Evolutionary conservation across 2,329 filamentous ascomycete genomes (phyloP).

Genomic region (Fusarium sublunatum): DNA sequence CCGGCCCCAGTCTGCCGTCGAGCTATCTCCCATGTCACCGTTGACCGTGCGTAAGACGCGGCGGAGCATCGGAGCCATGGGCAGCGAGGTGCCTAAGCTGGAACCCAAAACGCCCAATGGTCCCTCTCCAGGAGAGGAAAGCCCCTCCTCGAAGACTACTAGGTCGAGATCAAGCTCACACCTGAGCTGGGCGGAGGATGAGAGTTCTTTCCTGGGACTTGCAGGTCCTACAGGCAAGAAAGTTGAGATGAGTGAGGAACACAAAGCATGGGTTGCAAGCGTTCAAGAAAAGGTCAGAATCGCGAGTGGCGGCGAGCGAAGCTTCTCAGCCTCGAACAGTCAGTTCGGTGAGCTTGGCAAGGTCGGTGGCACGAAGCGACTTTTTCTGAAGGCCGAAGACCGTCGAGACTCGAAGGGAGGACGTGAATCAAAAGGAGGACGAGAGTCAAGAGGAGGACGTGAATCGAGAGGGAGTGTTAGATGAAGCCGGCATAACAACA

Average conservation of each 20-base stretch:
- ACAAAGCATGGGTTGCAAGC: conserved; percentile 82
- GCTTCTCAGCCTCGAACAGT: conserved; percentile 46
- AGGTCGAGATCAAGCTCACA: conserved; percentile 65
- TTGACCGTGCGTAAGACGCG: conserved; percentile 67
- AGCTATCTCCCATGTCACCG: conserved; percentile 57
- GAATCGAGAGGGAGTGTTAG: conserved; percentile 37
- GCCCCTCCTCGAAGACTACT: conserved; percentile 58
- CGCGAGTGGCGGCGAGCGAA: conserved; percentile 71
- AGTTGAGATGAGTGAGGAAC: conserved; percentile 76
- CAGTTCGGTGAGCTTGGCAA: conserved; percentile 76
- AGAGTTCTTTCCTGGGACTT: conserved; percentile 71
- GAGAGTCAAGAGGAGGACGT: conserved; percentile 27
- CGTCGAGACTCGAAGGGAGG: conserved; percentile 28
- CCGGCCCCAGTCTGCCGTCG: conserved; percentile 55
- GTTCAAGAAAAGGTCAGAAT: conserved; percentile 83
- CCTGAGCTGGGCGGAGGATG: conserved; percentile 69
- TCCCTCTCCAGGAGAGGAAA: conserved; percentile 51
- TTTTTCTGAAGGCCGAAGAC: conserved; percentile 64
- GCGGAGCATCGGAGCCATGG: conserved; percentile 55
- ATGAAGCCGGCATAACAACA: conserved; percentile 20
- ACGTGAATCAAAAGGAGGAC: conserved; percentile 24
- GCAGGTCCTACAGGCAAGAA: conserved; percentile 75
- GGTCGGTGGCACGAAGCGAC: conserved; percentile 76
- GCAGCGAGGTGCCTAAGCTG: conserved; percentile 48
- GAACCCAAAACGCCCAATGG: conserved; percentile 58